Evolutionary conservation across 2,329 filamentous ascomycete genomes (phyloP).

Genomic region (Geoglossum cookeanum): DNA sequence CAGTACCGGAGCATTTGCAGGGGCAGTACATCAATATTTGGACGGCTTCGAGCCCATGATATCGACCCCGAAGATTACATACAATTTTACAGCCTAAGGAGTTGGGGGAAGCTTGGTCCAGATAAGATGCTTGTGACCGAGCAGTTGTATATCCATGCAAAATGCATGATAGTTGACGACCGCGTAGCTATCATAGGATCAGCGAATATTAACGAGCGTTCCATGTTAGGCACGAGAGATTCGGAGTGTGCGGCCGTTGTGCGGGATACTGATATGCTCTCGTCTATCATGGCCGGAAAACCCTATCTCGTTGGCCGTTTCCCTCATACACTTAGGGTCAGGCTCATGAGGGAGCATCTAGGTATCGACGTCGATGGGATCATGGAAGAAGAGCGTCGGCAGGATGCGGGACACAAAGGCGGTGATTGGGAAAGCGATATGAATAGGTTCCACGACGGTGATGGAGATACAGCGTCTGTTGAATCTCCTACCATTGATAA

Average conservation of each 20-base stretch:
- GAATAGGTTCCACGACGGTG: constrained; percentile 37
- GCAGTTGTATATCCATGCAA: constrained; percentile 95
- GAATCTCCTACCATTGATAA: constrained; percentile 19
- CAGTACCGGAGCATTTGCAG: constrained; percentile 93
- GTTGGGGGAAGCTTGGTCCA: constrained; percentile 80
- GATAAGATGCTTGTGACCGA: constrained; percentile 76
- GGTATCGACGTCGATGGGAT: constrained; percentile 91
- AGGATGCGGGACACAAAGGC: constrained; percentile 39
- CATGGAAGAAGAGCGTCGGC: constrained; percentile 55
- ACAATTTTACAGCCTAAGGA: constrained; percentile 76
- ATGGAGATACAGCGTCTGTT: constrained; percentile 20
- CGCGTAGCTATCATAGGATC: constrained; percentile 86
- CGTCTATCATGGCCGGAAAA: constrained; percentile 75
- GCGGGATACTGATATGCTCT: constrained; percentile 80
- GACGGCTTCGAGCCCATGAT: constrained; percentile 53
- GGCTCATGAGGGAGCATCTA: constrained; percentile 89
- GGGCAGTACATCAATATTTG: constrained; percentile 82
- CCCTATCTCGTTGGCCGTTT: constrained; percentile 84
- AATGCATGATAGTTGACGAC: constrained; percentile 91
- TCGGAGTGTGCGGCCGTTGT: constrained; percentile 84
- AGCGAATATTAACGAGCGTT: constrained; percentile 96
- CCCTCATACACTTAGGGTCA: constrained; percentile 77
- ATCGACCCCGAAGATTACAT: constrained; percentile 94
- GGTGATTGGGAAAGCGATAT: constrained; percentile 38
- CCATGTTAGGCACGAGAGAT: constrained; percentile 79